Evolutionary conservation across 108 stramenopile genomes (phyloP), one percentile per base, ranked within the genome.

Genomic region (Nannochloropsis granulata): DNA sequence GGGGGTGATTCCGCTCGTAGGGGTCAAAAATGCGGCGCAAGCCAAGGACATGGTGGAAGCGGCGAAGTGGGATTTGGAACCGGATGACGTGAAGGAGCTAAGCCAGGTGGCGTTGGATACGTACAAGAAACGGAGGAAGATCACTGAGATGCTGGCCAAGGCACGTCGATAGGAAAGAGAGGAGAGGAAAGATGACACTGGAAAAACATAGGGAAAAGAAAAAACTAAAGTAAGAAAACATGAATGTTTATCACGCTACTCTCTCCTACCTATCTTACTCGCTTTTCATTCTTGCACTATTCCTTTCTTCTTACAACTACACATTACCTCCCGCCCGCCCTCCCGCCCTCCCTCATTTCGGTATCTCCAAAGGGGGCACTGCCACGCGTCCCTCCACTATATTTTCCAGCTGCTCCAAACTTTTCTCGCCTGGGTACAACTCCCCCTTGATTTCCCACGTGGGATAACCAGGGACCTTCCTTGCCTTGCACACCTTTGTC

Each of bases 381-480:
- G 56, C 21, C 56, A 71, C 56, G 16, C n/a, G 16, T n/a, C 56
- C 56, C 21, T 71, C 56, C 56, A 45, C 24, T 44, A 89, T 88
- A 21, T 44, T 84, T 25, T 89, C 95, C 85, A 97, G 91, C 85
- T 97, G 95, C 25, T 96, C 95, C 85, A 97, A 85, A 79, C 91
- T 89, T 87, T 92, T 92, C 85, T 97, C 94, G 16, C 96, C 96
- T 8, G 96, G 96, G 90, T 92, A 97, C 78, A 95, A 88, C 83
- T 95, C 91, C 8, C 96, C 96, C 44, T 90, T 91, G 84, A 97
- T 97, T 82, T 97, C 96, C 95, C 95, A 97, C 12, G 97, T 97
- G 13, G 97, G 97, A 92, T 95, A 97, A 43, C 97, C 97, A 14
- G 95, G 95, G 12, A 97, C 90, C 56, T 95, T 88, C 71, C 86